phyloP scores from a whole-genome alignment of 768 basidiomycete genomes.

The Lactarius evosmus region DNA sequence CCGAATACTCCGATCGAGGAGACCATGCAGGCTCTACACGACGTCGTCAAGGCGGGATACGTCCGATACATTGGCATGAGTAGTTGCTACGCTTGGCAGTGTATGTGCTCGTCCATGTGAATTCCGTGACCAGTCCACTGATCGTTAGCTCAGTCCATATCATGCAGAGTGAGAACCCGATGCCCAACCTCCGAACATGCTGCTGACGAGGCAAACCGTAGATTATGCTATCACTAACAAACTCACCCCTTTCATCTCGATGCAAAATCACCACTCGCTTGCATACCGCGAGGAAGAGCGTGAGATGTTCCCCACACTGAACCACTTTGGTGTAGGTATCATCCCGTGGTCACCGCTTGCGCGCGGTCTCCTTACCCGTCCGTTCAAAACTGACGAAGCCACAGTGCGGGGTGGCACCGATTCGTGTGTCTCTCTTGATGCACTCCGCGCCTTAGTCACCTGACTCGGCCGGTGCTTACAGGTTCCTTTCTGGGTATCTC shows the following conservation, averaged over 20 bases:
- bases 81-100: constrained; percentile 34
- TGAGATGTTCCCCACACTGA: constrained; percentile 36
- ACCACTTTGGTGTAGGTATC: constrained; percentile 26
- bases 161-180: constrained; percentile 21
- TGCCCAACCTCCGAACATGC: constrained; percentile 12
- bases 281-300: constrained; percentile 42
- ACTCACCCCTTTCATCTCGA: constrained; percentile 24
- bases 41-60: constrained; percentile 40
- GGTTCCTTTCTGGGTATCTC: background rate
- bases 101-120: constrained; percentile 21
- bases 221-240: constrained; percentile 26
- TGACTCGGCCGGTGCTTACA: constrained; percentile 1
- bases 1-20: constrained; percentile 35
- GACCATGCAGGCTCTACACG: constrained; percentile 40
- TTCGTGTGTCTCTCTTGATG: background rate
- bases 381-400: constrained; percentile 2
- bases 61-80: constrained; percentile 38
- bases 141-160: constrained; percentile 13
- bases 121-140: constrained; percentile 15
- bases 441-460: no score
- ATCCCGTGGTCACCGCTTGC: constrained; percentile 27
- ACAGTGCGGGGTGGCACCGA: constrained; percentile 12
- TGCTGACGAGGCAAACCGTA: constrained; percentile 22
- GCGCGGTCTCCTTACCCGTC: constrained; percentile 24
- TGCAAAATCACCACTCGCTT: constrained; percentile 34